Evolutionary conservation across 75 land plant species (phyloP).

Genomic region (Isoetes taiwanensis): DNA sequence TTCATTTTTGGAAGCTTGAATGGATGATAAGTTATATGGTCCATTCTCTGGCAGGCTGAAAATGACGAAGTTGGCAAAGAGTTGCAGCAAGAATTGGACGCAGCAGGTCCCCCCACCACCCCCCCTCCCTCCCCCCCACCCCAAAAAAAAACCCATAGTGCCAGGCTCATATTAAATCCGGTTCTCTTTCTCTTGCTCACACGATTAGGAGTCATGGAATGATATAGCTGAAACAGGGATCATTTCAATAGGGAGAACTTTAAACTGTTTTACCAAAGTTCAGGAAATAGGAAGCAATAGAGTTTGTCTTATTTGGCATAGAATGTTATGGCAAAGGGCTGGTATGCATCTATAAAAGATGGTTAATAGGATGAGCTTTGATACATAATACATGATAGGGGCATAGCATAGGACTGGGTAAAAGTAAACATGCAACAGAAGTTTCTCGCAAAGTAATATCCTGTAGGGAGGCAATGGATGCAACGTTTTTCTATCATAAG

Average conservation of each 20-base stretch:
- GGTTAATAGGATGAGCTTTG: too few relatives aligned
- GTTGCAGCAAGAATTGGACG: slow-evolving; percentile 65
- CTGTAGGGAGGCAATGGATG: too few relatives aligned
- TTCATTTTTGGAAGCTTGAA: not conserved
- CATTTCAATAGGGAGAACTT: not conserved
- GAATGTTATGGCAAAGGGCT: too few relatives aligned
- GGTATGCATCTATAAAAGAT: too few relatives aligned
- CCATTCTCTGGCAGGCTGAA: slow-evolving; percentile 42
- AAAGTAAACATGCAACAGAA: too few relatives aligned
- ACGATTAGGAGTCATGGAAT: not conserved
- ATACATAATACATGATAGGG: too few relatives aligned
- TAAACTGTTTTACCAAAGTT: not conserved
- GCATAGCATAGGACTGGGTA: too few relatives aligned
- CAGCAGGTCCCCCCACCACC: slow-evolving; percentile 39
- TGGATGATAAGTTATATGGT: not conserved
- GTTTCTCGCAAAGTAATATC: too few relatives aligned
- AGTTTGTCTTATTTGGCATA: too few relatives aligned
- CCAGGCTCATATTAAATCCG: not conserved
- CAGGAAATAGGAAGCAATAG: not conserved
- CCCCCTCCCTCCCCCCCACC: too few relatives aligned
- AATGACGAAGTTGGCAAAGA: slow-evolving; percentile 78
- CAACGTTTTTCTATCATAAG: too few relatives aligned
- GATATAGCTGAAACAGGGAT: not conserved
- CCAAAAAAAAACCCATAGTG: not conserved
- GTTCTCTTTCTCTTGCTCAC: not conserved